Conservation (phyloP, 106 monocot genomes). For the Vanilla planifolia region DNA sequence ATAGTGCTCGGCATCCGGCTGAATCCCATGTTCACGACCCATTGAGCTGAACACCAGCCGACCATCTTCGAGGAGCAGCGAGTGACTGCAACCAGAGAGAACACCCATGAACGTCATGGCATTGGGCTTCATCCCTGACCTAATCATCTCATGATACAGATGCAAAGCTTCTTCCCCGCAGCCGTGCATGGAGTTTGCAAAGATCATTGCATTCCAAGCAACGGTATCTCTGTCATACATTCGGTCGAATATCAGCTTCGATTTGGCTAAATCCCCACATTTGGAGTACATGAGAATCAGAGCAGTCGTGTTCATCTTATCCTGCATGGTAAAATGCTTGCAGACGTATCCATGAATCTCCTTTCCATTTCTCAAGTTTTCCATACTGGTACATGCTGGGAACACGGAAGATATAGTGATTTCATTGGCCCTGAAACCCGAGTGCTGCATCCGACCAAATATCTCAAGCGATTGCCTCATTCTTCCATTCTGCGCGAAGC, state of each 20-base stretch:
- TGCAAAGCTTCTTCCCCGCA: slow-evolving; percentile 47
- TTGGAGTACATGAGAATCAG: slow-evolving; percentile 58
- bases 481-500: slow-evolving; percentile 31
- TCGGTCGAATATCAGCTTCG: slow-evolving; percentile 31
- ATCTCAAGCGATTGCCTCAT: slow-evolving; percentile 33
- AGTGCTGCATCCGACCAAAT: slow-evolving; percentile 42
- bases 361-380: slow-evolving; percentile 36
- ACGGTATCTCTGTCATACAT: slow-evolving; percentile 43
- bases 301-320: slow-evolving; percentile 33
- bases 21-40: slow-evolving; percentile 26
- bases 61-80: slow-evolving; percentile 53
- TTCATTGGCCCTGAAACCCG: slow-evolving; percentile 35
- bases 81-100: slow-evolving; percentile 66
- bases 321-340: slow-evolving; percentile 19
- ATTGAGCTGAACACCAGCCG: slow-evolving; percentile 40
- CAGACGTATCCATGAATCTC: slow-evolving; percentile 47
- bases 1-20: slow-evolving; percentile 51
- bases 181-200: slow-evolving; percentile 72
- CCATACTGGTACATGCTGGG: slow-evolving; percentile 41
- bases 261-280: slow-evolving; percentile 51
- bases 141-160: slow-evolving; percentile 32
- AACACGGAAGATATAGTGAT: slow-evolving; percentile 47
- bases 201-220: slow-evolving; percentile 71
- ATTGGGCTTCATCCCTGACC: slow-evolving; percentile 35
- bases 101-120: slow-evolving; percentile 44